phyloP scores from a whole-genome alignment of 2,329 filamentous ascomycete species.

The Hymenoscyphus repandus region DNA sequence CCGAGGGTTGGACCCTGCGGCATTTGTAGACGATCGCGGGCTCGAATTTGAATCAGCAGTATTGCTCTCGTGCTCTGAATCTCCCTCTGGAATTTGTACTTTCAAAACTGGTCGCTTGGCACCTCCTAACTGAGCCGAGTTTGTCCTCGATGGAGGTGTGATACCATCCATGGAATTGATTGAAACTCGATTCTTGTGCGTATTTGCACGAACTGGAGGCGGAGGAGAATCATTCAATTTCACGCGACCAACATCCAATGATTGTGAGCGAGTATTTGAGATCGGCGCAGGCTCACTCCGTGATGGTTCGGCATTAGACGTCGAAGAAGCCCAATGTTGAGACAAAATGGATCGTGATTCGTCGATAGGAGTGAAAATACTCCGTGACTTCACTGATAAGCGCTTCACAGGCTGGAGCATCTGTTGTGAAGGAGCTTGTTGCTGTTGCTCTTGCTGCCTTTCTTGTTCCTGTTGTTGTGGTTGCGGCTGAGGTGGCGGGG shows the following conservation, averaged over 20 bases:
- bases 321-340: constrained; percentile 70
- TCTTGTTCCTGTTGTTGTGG: constrained; percentile 29
- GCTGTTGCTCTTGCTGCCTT: constrained; percentile 38
- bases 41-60: constrained; percentile 64
- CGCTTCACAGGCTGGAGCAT: constrained; percentile 45
- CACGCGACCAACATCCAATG: constrained; percentile 56
- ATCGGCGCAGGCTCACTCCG: constrained; percentile 24
- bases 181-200: constrained; percentile 43
- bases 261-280: constrained; percentile 53
- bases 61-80: constrained; percentile 66
- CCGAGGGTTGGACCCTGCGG: constrained; percentile 19
- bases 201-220: constrained; percentile 43
- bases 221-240: constrained; percentile 49
- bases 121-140: constrained; percentile 62
- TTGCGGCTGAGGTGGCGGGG: constrained; percentile 39
- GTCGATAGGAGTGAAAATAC: constrained; percentile 96
- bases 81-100: constrained; percentile 91
- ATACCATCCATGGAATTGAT: constrained; percentile 63
- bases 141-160: constrained; percentile 70
- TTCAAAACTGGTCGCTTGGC: constrained; percentile 77
- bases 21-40: constrained; percentile 26
- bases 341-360: constrained; percentile 84
- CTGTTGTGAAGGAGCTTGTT: constrained; percentile 46
- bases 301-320: constrained; percentile 35
- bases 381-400: constrained; percentile 51